Evolutionary conservation across 1,139 yeast species (phyloP).

Genomic region (Zygoascus meyerae): DNA sequence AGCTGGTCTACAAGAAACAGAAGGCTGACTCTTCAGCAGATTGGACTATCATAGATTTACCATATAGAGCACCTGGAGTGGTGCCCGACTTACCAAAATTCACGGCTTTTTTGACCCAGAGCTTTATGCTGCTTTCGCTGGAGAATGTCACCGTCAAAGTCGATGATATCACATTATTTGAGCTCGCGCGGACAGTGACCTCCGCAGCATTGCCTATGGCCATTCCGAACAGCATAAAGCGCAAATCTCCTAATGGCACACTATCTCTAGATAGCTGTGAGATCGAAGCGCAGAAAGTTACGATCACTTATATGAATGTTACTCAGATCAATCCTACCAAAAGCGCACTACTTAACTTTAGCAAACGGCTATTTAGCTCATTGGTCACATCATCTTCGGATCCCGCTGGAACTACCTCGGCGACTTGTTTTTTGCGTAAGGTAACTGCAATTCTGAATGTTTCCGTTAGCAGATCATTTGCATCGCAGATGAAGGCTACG

Average conservation of each 20-base stretch:
- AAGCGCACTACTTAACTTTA: constrained; percentile 29
- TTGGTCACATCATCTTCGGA: constrained; percentile 26
- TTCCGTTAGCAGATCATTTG: constrained; percentile 29
- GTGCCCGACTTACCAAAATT: constrained; percentile 34
- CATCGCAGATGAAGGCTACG: constrained; percentile 35
- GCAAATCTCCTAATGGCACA: constrained; percentile 27
- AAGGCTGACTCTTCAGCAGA: constrained; percentile 18
- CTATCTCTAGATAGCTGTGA: constrained; percentile 25
- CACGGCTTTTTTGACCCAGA: constrained; percentile 37
- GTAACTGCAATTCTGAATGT: constrained; percentile 33
- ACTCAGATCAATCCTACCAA: constrained; percentile 30
- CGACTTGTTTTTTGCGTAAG: constrained; percentile 29
- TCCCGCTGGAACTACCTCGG: constrained; percentile 32
- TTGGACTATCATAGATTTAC: constrained; percentile 38
- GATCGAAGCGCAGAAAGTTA: constrained; percentile 30
- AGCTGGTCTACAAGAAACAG: constrained; percentile 33
- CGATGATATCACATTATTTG: constrained; percentile 29
- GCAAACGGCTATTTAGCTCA: constrained; percentile 31
- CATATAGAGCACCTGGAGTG: constrained; percentile 30
- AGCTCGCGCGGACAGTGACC: constrained; percentile 25
- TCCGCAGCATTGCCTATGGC: constrained; percentile 23
- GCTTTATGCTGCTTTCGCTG: constrained; percentile 35
- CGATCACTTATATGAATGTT: constrained; percentile 34
- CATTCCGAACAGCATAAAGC: constrained; percentile 27
- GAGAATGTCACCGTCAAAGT: constrained; percentile 28